Evolutionary conservation across 2,329 filamentous ascomycete species (phyloP).

Genomic region (Capronia americana): DNA sequence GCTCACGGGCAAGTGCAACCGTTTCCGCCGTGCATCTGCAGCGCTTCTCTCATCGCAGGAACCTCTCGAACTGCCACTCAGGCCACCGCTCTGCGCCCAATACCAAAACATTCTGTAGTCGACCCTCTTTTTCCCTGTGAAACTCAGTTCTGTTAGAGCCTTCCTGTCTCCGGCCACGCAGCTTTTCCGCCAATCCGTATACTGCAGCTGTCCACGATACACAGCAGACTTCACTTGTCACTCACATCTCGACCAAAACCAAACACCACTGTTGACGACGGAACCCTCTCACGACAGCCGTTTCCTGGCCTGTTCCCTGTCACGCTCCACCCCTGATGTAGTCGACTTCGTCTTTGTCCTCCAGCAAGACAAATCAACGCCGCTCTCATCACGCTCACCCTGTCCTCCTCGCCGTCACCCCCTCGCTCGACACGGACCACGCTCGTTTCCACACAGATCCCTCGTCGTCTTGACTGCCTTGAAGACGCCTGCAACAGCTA

Average conservation of each 20-base stretch:
- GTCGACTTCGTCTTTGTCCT: constrained; percentile 23
- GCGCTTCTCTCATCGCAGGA: not conserved
- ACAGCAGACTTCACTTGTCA: constrained; percentile 10
- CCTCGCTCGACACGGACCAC: constrained; percentile 13
- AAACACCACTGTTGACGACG: constrained; percentile 15
- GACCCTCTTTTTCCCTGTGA: constrained; percentile 4
- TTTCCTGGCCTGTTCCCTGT: constrained; percentile 8
- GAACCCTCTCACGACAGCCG: not conserved
- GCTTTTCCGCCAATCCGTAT: constrained; percentile 17
- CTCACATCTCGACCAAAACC: constrained; percentile 9
- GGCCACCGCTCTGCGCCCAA: constrained; percentile 5
- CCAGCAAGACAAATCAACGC: constrained; percentile 14
- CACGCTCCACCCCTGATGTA: constrained; percentile 17
- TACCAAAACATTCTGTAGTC: not conserved
- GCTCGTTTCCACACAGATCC: not conserved
- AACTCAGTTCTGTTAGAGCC: constrained; percentile 11
- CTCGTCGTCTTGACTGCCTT: constrained; percentile 6
- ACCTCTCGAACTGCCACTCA: not conserved
- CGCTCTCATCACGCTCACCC: constrained; percentile 14
- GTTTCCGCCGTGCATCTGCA: constrained; percentile 1
- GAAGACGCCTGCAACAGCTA: constrained; percentile 14
- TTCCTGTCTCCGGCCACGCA: constrained; percentile 5
- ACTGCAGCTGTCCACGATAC: constrained; percentile 7
- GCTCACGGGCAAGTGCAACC: constrained; percentile 10
- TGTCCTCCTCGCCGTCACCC: not conserved